Base-by-base conservation (phyloP, 192 early-diverging fungal species). In the Umbelopsis ramanniana region DNA sequence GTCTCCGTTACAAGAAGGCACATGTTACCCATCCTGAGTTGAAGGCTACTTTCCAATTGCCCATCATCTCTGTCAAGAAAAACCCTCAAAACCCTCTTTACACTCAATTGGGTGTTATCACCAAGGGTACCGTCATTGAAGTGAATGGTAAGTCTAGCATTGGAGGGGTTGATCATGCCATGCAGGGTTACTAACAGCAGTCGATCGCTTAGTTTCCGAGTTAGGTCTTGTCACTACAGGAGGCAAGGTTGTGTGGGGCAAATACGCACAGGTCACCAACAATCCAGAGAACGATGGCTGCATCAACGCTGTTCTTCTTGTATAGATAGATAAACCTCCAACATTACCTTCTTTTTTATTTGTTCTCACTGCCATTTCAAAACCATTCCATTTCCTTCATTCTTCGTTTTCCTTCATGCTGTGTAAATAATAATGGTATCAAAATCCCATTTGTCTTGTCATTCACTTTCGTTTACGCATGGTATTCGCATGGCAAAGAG, bases 161-260 rank as follows among this genome's bases (percentile, higher is more conserved):
- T 17, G 33, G 4, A 10, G 15, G 17, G 57, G 17, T 35, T n/a
- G 10, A 37, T 15, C 17, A 53, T 29, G 12, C 15, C n/a, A 23
- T 72, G 9, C 73, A 53, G 52, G 52, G 38, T 24, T 67, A 22
- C 43, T 57, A 71, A 47, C 63, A 24, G 69, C 57, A 29, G 14
- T 12, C 35, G 26, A 19, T 17, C 17, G 29, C 29, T 29, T 63
- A 63, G 95, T 98, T 3, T 92, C 90, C 54, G 97, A 98, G 82
- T 86, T 99, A 57, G 97, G 97, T 66, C 83, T 99, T 63, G 96
- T 99, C 6, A 99, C 96, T 46, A 96, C 94, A 66, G 87, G 89
- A 73, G 96, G 97, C 54, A 99, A 99, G 85, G 96, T 99, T 72
- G 95, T 99, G 9, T 99, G 97, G 97, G 96, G 97, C 71, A 96